A percentile compares a stretch with the other conserved stretches of the same genome.
Conservation (phyloP, 306 rosid genomes). For the Cicer bijugum region DNA sequence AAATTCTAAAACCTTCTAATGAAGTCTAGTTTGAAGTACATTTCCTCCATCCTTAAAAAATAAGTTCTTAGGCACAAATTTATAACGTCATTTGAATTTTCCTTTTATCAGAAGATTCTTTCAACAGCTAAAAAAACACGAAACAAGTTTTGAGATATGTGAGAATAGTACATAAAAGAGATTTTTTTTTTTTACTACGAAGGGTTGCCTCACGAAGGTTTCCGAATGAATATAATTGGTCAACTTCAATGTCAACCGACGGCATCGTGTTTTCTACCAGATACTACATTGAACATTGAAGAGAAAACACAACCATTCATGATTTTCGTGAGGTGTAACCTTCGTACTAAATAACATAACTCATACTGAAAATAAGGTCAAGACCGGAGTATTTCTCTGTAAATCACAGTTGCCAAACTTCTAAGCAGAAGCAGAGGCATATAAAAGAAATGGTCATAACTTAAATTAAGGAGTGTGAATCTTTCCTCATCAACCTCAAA, state of each 20-base stretch:
- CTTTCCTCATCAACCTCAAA: conserved; percentile 11
- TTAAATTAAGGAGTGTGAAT: conserved; percentile 9
- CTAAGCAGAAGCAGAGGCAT: conserved; percentile 18
- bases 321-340: too few species aligned
- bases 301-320: too few species aligned
- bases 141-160: conserved; percentile 25
- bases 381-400: conserved; percentile 18
- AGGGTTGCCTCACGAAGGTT: too few species aligned
- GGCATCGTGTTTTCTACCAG: too few species aligned
- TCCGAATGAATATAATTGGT: too few species aligned
- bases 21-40: conserved; percentile 10
- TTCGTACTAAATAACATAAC: too few species aligned
- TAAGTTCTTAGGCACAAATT: neutral
- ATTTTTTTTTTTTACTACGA: too few species aligned
- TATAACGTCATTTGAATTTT: too few species aligned
- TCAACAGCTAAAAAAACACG: neutral
- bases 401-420: conserved; percentile 28
- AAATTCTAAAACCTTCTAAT: neutral
- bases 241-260: too few species aligned
- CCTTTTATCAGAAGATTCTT: neutral
- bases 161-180: neutral
- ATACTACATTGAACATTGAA: too few species aligned
- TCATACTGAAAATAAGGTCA: conserved; percentile 15
- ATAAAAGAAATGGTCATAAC: conserved; percentile 10
- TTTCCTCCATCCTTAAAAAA: conserved; percentile 9